Percentiles rank a stretch among this genome's conserved stretches.
Evolutionary conservation across 179 eudicot species (phyloP).

Genomic region (Spergularia azorica): DNA sequence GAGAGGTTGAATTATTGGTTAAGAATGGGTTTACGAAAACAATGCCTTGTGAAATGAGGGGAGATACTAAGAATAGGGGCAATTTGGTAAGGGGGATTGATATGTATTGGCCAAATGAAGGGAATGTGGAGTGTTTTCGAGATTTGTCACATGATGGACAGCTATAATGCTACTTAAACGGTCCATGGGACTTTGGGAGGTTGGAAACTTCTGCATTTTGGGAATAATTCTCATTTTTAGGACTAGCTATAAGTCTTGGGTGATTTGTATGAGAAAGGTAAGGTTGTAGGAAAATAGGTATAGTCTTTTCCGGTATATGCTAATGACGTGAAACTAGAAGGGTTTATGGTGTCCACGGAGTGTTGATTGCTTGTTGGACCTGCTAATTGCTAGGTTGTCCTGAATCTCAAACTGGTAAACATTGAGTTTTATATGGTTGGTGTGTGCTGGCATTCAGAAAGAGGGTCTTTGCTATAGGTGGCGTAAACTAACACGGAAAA

Average conservation of each 20-base stretch:
- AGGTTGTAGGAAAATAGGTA: neutral
- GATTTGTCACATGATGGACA: neutral
- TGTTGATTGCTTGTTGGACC: neutral
- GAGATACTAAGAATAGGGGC: neutral
- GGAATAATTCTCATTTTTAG: neutral
- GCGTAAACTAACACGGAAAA: neutral
- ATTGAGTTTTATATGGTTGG: neutral
- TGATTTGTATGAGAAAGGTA: neutral
- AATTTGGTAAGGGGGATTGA: neutral
- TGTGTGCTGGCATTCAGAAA: no score
- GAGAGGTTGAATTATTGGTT: neutral
- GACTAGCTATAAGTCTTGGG: neutral
- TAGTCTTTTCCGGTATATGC: neutral
- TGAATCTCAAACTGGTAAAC: conserved; percentile 5
- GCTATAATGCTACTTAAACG: neutral
- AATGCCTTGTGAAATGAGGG: neutral
- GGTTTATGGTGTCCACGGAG: neutral
- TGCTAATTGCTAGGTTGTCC: neutral
- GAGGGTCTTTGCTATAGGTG: no score
- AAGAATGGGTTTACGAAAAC: neutral
- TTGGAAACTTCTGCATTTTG: neutral
- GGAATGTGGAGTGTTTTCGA: neutral
- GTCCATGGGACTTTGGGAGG: neutral
- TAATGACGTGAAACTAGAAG: neutral
- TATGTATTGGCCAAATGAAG: neutral